Base-by-base conservation (phyloP, 78 protist species). In the Tieghemostelium lacteum region DNA sequence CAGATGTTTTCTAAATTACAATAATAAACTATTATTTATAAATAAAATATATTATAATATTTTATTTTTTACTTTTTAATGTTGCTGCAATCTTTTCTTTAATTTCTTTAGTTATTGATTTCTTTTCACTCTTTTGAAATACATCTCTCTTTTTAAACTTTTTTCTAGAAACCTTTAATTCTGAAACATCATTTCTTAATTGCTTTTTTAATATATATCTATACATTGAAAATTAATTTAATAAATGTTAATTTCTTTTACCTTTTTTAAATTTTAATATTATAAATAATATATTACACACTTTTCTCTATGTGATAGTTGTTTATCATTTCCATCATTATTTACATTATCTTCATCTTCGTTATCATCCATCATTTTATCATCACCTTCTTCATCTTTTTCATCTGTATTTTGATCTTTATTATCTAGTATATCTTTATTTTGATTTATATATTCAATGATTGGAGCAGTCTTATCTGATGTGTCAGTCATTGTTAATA, bases 291-390 rank as follows among this genome's bases (percentile, higher is more conserved):
- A 57, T 7, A n/a, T n/a, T 19, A n/a, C 17, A 57, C 50, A 71
- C 77, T 71, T 71, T 71, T 71, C 77, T 71, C 45, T 71, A 33
- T 71, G 77, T 34, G 77, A 29, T 52, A 71, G 22, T 52, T 71
- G 45, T 36, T 52, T 71, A 36, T 24, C 28, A 67, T 67, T 40
- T 28, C 45, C 49, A 24, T 69, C 75, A 29, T 69, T 52, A 16
- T 33, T 52, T 36, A 33, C 29, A 40, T 52, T 71, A 71, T 71
- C 63, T 28, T 69, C 60, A 4, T 52, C 63, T 31, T 71, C 63
- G 3, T 42, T 52, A 22, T 52, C 49, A 61, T 5, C 29, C 7
- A 28, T 20, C 62, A 57, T 57, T 4, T 4, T 14, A 0, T 65
- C 73, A n/a, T 45, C 10, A 45, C 10, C 52, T 14, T 45, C 52